Evolutionary conservation across 345 rosid species (phyloP).

Genomic region (Aquilaria sinensis): DNA sequence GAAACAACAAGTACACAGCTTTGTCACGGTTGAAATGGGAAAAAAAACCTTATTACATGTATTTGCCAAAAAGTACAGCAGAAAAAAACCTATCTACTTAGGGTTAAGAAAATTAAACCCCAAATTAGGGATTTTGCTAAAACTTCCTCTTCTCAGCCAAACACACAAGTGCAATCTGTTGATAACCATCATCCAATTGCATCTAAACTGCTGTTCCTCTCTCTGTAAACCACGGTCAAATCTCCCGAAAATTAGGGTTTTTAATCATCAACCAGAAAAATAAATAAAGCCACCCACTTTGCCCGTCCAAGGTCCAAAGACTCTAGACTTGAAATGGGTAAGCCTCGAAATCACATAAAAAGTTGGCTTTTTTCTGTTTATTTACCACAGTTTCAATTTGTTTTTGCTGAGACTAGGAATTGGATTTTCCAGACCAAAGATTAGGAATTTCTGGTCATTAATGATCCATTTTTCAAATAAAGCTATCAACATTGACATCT

Average conservation of each 20-base stretch:
- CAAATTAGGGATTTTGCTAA: constrained; percentile 28
- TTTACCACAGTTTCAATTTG: too few species aligned
- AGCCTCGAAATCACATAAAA: constrained; percentile 15
- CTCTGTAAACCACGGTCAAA: constrained; percentile 18
- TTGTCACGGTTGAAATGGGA: too few species aligned
- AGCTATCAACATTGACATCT: too few species aligned
- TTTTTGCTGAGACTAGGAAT: background rate
- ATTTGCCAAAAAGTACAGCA: constrained; percentile 12
- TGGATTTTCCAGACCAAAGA: constrained; percentile 19
- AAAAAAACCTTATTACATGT: too few species aligned
- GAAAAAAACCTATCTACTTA: background rate
- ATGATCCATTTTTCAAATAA: too few species aligned
- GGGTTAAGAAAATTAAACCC: background rate
- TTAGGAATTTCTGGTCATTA: background rate
- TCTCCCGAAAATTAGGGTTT: constrained; percentile 28
- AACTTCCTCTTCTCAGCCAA: background rate
- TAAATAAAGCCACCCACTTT: constrained; percentile 18
- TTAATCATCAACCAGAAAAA: background rate
- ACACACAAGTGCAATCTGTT: constrained; percentile 10
- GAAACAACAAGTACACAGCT: constrained; percentile 7
- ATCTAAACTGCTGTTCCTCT: constrained; percentile 29
- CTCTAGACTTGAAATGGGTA: background rate
- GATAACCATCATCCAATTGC: constrained; percentile 12
- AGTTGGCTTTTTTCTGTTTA: constrained; percentile 1
- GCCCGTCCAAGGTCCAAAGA: too few species aligned